These are phyloP conservation scores for Penicillium rolfsii DNA, from an alignment of 2,329 filamentous ascomycete species.

Conservation along the genomic window DNA sequence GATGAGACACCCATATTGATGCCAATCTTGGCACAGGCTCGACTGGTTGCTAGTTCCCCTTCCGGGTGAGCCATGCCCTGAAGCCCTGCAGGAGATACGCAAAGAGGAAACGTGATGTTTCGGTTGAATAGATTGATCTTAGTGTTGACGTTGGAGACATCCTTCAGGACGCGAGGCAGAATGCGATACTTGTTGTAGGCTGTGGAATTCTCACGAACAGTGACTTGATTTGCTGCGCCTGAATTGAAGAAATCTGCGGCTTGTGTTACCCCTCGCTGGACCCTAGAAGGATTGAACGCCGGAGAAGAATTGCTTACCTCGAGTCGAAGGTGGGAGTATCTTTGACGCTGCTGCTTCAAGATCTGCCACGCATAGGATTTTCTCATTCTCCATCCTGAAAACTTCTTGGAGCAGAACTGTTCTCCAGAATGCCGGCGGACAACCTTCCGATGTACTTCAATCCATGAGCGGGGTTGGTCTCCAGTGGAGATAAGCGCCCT, in stretches of 20 bases:
- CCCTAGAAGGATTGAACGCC: background rate
- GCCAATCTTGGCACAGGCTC: slow-evolving; percentile 48
- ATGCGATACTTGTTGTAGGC: slow-evolving; percentile 57
- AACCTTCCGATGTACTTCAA: background rate
- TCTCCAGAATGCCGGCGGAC: background rate
- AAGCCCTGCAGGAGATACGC: slow-evolving; percentile 58
- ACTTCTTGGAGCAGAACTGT: background rate
- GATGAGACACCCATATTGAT: slow-evolving; percentile 55
- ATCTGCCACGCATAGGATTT: slow-evolving; percentile 24
- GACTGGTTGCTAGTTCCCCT: slow-evolving; percentile 56
- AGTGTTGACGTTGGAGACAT: slow-evolving; percentile 49
- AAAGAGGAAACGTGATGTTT: slow-evolving; percentile 53
- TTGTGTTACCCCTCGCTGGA: slow-evolving; percentile 7
- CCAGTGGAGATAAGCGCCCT: background rate
- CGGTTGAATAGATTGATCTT: slow-evolving; percentile 49
- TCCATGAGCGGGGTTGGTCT: slow-evolving; percentile 8
- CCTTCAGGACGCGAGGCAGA: slow-evolving; percentile 48
- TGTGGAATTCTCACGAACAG: slow-evolving; percentile 55
- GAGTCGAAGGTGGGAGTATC: slow-evolving; percentile 13
- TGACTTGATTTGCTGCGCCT: slow-evolving; percentile 48
- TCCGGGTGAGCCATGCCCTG: slow-evolving; percentile 57
- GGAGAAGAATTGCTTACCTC: slow-evolving; percentile 14
- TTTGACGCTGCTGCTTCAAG: slow-evolving; percentile 22
- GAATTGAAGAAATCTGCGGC: slow-evolving; percentile 59
- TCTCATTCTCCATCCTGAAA: slow-evolving; percentile 15